phyloP scores from a whole-genome alignment of 129 eudicot genomes.

The Heracleum sosnowskyi region DNA sequence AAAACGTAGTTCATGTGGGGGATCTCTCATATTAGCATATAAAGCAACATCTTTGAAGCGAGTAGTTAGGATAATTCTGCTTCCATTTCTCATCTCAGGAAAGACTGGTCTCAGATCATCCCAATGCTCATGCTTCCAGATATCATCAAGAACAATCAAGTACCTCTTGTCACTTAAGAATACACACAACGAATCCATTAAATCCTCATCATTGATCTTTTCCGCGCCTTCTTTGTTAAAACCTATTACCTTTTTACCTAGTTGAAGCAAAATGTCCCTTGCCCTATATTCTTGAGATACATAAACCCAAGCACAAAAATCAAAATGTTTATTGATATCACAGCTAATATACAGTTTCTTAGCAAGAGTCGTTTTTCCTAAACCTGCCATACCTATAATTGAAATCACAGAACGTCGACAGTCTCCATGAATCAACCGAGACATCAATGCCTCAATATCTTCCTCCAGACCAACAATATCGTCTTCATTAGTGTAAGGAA shows the following conservation, averaged over 20 bases:
- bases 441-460: neutral
- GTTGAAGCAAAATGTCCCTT: neutral
- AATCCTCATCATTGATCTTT: neutral
- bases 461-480: conserved; percentile 3
- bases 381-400: conserved; percentile 5
- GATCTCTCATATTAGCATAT: neutral
- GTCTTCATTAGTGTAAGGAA: neutral
- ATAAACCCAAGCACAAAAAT: conserved; percentile 7
- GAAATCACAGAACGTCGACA: conserved; percentile 7
- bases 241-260: neutral
- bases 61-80: neutral
- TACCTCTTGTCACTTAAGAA: conserved; percentile 2
- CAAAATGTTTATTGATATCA: conserved; percentile 7
- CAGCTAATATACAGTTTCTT: neutral
- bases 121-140: neutral
- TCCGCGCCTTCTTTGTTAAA: neutral
- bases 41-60: neutral
- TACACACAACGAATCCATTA: neutral
- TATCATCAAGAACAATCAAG: conserved; percentile 7
- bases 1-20: neutral
- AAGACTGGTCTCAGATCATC: conserved; percentile 3
- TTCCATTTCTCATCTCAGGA: conserved; percentile 2
- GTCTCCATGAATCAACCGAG: conserved; percentile 6
- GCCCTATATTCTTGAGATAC: conserved; percentile 3
- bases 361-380: conserved; percentile 5